Evolutionary conservation across 2,329 filamentous ascomycete genomes (phyloP), one percentile per base, ranked within the genome.

Genomic region (Calcarisporium arbuscula): DNA sequence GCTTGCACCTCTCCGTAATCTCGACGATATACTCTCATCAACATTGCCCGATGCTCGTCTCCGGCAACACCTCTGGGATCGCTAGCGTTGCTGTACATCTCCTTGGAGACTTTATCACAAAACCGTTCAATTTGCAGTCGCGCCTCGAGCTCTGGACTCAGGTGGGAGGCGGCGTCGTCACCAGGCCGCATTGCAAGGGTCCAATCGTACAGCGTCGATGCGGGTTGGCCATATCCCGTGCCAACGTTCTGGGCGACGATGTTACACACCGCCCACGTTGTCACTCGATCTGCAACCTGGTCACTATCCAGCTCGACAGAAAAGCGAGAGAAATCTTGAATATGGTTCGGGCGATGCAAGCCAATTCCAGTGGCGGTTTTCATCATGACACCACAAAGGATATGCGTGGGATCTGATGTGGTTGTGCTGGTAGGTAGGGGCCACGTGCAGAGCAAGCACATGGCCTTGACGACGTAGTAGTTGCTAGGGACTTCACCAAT

Each of bases 261-360:
- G 52, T 92, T 92, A 64, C 84, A 87, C 5, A 86, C 82, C 2
- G 85, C 85, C 85, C 85, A 92, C 2, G 85, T 90, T 32, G 78
- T 77, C 28, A 89, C 76, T 23, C 85, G 73, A 51, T 92, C 85
- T 45, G 83, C 76, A 38, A 89, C 74, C 49, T 89, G 84, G 52
- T 89, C 84, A 49, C 82, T 82, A 47, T 84, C 82, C 25, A 90
- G 66, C 45, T 88, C 80, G 20, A 85, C 70, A 3, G 77, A 81
- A 19, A 84, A 80, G 32, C 84, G 68, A 2, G 83, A 87, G 55
- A 90, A 92, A 56, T 90, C 85, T 54, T 89, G 83, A 28, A 84
- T 85, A 54, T 89, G 80, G 35, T 82, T 86, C 10, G 85, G 85
- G 30, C 85, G 75, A 51, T 92, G 85, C 34, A 92, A 68, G 15